Conservation (phyloP, 2,329 filamentous ascomycete genomes). For the Mycogone perniciosa region DNA sequence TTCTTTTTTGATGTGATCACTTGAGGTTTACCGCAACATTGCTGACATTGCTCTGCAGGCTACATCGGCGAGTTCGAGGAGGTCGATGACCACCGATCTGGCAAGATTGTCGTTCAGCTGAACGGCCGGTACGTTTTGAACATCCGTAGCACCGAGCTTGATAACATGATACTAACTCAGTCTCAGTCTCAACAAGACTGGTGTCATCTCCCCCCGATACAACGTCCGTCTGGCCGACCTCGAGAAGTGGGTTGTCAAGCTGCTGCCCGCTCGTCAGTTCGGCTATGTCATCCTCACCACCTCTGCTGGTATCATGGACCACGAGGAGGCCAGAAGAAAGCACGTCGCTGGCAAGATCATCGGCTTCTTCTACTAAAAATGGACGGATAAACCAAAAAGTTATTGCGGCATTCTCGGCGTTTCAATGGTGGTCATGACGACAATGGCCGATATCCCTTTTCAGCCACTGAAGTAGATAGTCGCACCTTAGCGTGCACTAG, state of each 20-base stretch:
- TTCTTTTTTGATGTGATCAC: conserved; percentile 45
- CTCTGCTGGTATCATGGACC: conserved; percentile 99
- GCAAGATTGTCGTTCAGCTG: conserved; percentile 99
- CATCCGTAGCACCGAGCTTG: neutral
- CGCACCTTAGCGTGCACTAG: conserved; percentile 23
- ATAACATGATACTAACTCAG: neutral
- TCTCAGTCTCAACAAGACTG: conserved; percentile 81
- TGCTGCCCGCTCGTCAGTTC: conserved; percentile 99
- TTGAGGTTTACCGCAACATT: conserved; percentile 94
- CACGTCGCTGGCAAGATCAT: conserved; percentile 99
- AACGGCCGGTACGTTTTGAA: conserved; percentile 65
- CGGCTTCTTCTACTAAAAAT: conserved; percentile 92
- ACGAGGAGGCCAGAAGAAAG: conserved; percentile 98
- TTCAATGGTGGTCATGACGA: conserved; percentile 28
- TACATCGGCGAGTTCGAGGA: conserved; percentile 99
- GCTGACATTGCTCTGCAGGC: conserved; percentile 60
- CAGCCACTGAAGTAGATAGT: conserved; percentile 24
- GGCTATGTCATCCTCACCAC: conserved; percentile 99
- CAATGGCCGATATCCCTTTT: conserved; percentile 30
- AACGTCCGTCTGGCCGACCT: conserved; percentile 96
- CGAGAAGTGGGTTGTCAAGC: conserved; percentile 99
- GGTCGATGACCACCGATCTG: conserved; percentile 97
- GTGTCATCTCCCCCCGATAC: conserved; percentile 99
- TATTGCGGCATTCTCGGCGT: conserved; percentile 32
- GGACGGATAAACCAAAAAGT: conserved; percentile 21